Evolutionary conservation across 78 protist genomes (phyloP), one percentile per base, ranked within the genome.

Genomic region (Cavenderia fasciculata): DNA sequence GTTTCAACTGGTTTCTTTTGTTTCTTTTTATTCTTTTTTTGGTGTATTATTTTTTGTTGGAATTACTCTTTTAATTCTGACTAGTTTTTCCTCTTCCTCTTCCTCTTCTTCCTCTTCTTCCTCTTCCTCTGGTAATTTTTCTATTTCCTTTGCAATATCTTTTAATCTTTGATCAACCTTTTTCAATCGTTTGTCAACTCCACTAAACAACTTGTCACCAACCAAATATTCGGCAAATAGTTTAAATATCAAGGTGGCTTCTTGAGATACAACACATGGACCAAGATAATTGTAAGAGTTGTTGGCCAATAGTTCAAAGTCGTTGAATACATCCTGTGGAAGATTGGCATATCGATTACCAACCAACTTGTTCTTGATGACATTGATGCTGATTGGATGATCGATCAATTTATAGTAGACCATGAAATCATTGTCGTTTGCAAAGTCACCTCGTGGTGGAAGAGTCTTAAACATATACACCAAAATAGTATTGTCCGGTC

Each of bases 81-180:
- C 44, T 52, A 44, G 51, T 31, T 82, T 31, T 65, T 57, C 62
- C 1, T 36, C 76, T 70, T 59, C 47, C 16, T 66, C 79, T 54
- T 52, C 63, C 2, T 18, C 46, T 19, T 56, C 41, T 29, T 21
- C 76, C 25, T 29, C 25, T 11, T 62, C 71, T 11, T 34, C 52
- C 0, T 36, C 91, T n/a, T 56, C 59, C 19, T 51, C 59, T 14
- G 5, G 43, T 36, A 23, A 23, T 59, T 56, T 33, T 12, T 21
- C 68, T 12, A 19, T 49, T 47, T 69, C n/a, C 59, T 52, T 57
- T 57, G 18, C 10, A 23, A 57, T 25, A 27, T 21, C 27, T 10
- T 57, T 57, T 44, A 10, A 44, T 6, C 4, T 25, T 57, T 57
- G 63, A 4, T 6, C 25, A 6, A 23, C 41, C 63, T 23, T 29